Conservation (phyloP, 257 asterid genomes). For the Lithospermum erythrorhizon region DNA sequence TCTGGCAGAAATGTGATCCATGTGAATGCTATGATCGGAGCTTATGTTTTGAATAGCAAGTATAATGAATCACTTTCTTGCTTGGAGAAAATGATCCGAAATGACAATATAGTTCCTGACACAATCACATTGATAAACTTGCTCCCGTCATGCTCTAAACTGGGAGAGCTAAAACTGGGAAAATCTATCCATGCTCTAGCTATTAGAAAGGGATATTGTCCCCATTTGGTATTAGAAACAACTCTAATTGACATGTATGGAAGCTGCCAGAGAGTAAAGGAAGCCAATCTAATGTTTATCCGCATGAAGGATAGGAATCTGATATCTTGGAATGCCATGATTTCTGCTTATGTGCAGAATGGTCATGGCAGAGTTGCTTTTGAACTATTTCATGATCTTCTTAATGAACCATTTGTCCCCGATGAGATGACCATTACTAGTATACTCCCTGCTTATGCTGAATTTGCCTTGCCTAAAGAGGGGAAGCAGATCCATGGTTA, state of each 20-base stretch:
- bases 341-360: slow-evolving; percentile 38
- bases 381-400: slow-evolving; percentile 23
- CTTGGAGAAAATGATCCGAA: slow-evolving; percentile 27
- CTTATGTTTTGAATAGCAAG: slow-evolving; percentile 24
- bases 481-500: slow-evolving; percentile 43
- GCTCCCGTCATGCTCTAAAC: slow-evolving; percentile 42
- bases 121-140: slow-evolving; percentile 47
- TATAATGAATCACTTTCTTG: slow-evolving; percentile 31
- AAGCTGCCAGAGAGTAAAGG: slow-evolving; percentile 25
- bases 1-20: slow-evolving; percentile 31
- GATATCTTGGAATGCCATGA: slow-evolving; percentile 50
- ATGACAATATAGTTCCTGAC: slow-evolving; percentile 33
- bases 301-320: slow-evolving; percentile 24
- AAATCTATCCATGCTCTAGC: slow-evolving; percentile 46
- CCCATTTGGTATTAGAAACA: slow-evolving; percentile 43
- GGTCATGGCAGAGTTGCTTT: slow-evolving; percentile 29
- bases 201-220: slow-evolving; percentile 26
- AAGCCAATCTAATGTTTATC: slow-evolving; percentile 26
- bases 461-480: slow-evolving; percentile 44
- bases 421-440: slow-evolving; percentile 41
- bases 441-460: slow-evolving; percentile 40
- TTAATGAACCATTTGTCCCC: slow-evolving; percentile 18
- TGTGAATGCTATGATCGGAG: slow-evolving; percentile 57
- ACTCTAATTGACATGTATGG: slow-evolving; percentile 52
- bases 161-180: slow-evolving; percentile 29